These are phyloP conservation scores for Saraca asoca DNA, from an alignment of 331 rosid species.

Conservation along the genomic window DNA sequence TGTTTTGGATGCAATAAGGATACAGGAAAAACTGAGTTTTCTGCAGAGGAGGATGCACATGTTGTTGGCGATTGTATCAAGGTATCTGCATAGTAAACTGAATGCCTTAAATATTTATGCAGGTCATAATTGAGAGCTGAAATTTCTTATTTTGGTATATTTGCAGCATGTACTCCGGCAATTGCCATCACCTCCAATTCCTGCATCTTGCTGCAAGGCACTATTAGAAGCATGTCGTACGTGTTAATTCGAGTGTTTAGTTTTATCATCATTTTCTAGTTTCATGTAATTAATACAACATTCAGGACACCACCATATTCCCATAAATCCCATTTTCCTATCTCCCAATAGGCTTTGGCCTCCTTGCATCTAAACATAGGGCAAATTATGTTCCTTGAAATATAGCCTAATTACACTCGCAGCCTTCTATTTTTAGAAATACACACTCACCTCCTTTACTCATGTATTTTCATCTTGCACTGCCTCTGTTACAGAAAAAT, in stretches of 20 bases:
- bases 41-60: constrained; percentile 89
- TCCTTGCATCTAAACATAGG: too few relatives aligned
- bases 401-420: too few relatives aligned
- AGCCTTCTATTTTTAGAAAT: too few relatives aligned
- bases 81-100: constrained; percentile 48
- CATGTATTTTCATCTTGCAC: too few relatives aligned
- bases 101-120: constrained; percentile 23
- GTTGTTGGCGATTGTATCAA: constrained; percentile 88
- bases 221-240: constrained; percentile 84
- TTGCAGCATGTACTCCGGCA: constrained; percentile 80
- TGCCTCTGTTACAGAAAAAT: too few relatives aligned
- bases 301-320: too few relatives aligned
- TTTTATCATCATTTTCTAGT: too few relatives aligned
- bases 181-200: constrained; percentile 97
- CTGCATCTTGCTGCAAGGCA: constrained; percentile 98
- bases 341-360: too few relatives aligned
- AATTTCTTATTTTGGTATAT: constrained; percentile 14
- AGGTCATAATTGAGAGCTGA: constrained; percentile 20
- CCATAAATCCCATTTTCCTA: too few relatives aligned
- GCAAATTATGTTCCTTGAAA: too few relatives aligned
- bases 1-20: constrained; percentile 32
- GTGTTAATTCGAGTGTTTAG: constrained; percentile 35
- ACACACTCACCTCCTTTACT: too few relatives aligned
- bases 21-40: constrained; percentile 85
- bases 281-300: too few relatives aligned